Percentiles rank a stretch among this genome's conserved stretches.
Evolutionary conservation across 495 filamentous ascomycete genomes (phyloP).

Genomic region (Rusavskia elegans): DNA sequence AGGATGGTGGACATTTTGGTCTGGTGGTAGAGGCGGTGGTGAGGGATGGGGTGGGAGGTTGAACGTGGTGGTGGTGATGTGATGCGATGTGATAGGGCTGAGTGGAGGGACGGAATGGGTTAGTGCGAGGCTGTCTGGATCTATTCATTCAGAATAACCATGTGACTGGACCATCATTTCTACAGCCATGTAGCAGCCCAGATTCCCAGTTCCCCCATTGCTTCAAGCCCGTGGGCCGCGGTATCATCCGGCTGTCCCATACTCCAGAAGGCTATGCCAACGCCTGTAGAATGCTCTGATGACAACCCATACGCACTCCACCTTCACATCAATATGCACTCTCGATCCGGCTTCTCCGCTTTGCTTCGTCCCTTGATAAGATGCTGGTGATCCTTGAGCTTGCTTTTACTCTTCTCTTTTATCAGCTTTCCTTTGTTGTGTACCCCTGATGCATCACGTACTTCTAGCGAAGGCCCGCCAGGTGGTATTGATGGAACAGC

Average conservation of each 20-base stretch:
- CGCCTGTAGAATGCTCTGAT: background rate
- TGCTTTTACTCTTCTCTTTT: slow-evolving; percentile 19
- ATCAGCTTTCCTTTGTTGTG: slow-evolving; percentile 31
- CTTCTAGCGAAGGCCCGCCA: slow-evolving; percentile 17
- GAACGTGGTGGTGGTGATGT: background rate
- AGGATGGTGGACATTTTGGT: slow-evolving; percentile 70
- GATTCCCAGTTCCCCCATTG: background rate
- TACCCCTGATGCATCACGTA: slow-evolving; percentile 11
- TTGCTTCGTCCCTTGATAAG: slow-evolving; percentile 24
- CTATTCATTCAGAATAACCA: no score
- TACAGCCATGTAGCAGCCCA: background rate
- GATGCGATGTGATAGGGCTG: background rate
- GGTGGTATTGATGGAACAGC: slow-evolving; percentile 17
- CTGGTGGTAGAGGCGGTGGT: background rate
- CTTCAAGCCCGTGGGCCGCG: background rate
- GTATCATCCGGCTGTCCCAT: background rate
- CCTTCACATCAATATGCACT: slow-evolving; percentile 44
- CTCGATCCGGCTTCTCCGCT: slow-evolving; percentile 46
- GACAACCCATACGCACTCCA: background rate
- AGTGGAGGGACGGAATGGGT: background rate
- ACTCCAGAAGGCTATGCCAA: background rate
- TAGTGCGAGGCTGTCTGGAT: no score
- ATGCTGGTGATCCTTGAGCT: slow-evolving; percentile 24
- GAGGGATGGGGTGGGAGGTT: background rate
- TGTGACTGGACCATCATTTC: background rate